Base-by-base conservation (phyloP, 2,329 filamentous ascomycete genomes). In the Fusarium multiceps region DNA sequence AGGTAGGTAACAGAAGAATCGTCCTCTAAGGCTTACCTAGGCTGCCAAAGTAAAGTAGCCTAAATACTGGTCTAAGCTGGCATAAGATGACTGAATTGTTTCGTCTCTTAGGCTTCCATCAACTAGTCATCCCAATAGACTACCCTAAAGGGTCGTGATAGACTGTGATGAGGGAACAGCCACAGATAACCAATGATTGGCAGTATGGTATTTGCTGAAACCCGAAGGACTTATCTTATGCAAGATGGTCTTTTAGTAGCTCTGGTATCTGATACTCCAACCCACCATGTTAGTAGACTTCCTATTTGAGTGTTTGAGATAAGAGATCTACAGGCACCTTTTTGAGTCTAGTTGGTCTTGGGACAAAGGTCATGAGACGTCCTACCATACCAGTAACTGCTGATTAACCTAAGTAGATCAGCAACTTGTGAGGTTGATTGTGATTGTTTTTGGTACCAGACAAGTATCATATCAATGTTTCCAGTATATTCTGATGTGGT, bases 291-390 rank as follows among this genome's bases (percentile, higher is more conserved):
- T 45, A 51, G 50, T 42, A 41, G 34, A 28, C 61, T 66, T 66
- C 63, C 63, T 55, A 60, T 60, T 48, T 21, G 27, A 59, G 42
- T 18, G 25, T 40, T 28, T 28, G 23, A 27, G 27, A 56, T 57
- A 47, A 47, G 32, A 37, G 60, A 57, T 59, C 48, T 53, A 30
- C 40, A 21, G 27, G 21, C n/a, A 56, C 21, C 21, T 40, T 43
- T 58, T 46, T 43, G n/a, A 59, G 47, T 43, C 42, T 37, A 60
- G 23, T 43, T 42, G 43, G 42, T n/a, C 42, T 27, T 20, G 11
- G 27, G 23, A 49, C 13, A 23, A 37, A 49, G 45, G 61, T 66
- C 63, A 66, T 66, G 55, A 66, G 63, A 66, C 43, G 27, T 42
- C n/a, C 41, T 66, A n/a, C 61, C 16, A 37, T 37, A 37, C 28